A percentile compares a stretch with the other conserved stretches of the same genome.
phyloP scores from a whole-genome alignment of 2,329 filamentous ascomycete species.

The Trichoderma breve region DNA sequence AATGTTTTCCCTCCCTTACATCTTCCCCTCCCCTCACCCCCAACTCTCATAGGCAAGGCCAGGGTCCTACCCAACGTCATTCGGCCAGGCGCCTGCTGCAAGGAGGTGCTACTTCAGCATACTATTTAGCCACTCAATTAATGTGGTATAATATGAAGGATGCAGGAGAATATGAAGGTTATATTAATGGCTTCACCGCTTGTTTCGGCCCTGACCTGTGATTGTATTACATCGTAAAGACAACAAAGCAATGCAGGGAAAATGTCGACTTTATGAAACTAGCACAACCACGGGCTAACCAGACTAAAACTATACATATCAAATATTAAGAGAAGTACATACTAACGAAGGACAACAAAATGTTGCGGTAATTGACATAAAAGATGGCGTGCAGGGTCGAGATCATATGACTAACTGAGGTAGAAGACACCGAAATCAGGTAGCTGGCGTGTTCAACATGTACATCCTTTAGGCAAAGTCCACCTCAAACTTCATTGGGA shows the following conservation, averaged over 20 bases:
- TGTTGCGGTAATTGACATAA: background rate
- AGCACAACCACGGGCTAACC: background rate
- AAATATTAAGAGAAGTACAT: background rate
- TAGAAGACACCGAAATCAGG: background rate
- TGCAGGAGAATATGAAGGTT: background rate
- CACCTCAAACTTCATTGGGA: background rate
- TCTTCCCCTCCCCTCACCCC: background rate
- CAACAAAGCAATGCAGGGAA: background rate
- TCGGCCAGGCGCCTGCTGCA: background rate
- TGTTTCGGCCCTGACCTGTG: background rate
- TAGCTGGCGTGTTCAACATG: background rate
- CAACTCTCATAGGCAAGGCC: background rate
- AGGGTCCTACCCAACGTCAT: background rate
- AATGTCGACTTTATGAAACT: background rate
- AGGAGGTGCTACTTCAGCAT: background rate
- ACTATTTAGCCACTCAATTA: background rate
- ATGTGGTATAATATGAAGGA: background rate
- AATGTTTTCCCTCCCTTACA: background rate
- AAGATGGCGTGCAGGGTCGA: background rate
- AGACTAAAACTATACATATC: background rate
- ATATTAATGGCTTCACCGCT: conserved; percentile 1
- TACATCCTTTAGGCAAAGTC: background rate
- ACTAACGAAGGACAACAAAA: background rate
- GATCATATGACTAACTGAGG: background rate
- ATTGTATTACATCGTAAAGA: background rate